Evolutionary conservation across 2,329 filamentous ascomycete genomes (phyloP), one percentile per base, ranked within the genome.

Genomic region (Fusarium continuum): DNA sequence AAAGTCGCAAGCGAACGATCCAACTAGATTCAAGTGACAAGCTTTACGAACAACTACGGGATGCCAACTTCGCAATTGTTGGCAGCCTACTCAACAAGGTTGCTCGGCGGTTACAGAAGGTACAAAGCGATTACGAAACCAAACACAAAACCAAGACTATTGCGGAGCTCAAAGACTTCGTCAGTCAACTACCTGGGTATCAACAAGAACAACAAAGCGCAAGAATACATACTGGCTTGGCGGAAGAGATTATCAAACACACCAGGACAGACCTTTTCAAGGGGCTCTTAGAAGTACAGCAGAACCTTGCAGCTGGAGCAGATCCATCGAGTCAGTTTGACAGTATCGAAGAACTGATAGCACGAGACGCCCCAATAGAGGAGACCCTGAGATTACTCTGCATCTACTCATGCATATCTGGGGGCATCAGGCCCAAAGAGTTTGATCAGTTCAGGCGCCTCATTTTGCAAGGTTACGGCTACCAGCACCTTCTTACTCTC

Each of bases 51-150:
- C 91, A 96, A 67, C 82, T 99, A 5, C 88, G 94, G 52, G 92
- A 98, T 74, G 88, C 91, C 34, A 99, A 99, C 74, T 99, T 98
- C 75, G 94, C 93, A 29, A 93, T 97, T 50, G 93, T 99, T 32
- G 95, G 95, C 13, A 89, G 88, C 47, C 80, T 96, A 8, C 82
- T 99, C 60, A 97, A 97, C 76, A 94, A 93, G 74, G 91, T 96
- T 11, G 96, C 95, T 5, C 88, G 93, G 25, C 88, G 94, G 11
- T 81, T 99, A 20, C 91, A 91, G 81, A 84, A 79, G 70, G 92
- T 99, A 13, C 91, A 91, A 81, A 83, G 77, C 68, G 93, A 97
- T 72, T 96, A 96, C 74, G 93, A 98, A 73, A 92, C 95, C 72
- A 91, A 94, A 60, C 92, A 97, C 74, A 87, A 87, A 43, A 90